These are phyloP conservation scores for Mortierella alpina DNA, from an alignment of 192 early-diverging fungal genomes.

Conservation along the genomic window DNA sequence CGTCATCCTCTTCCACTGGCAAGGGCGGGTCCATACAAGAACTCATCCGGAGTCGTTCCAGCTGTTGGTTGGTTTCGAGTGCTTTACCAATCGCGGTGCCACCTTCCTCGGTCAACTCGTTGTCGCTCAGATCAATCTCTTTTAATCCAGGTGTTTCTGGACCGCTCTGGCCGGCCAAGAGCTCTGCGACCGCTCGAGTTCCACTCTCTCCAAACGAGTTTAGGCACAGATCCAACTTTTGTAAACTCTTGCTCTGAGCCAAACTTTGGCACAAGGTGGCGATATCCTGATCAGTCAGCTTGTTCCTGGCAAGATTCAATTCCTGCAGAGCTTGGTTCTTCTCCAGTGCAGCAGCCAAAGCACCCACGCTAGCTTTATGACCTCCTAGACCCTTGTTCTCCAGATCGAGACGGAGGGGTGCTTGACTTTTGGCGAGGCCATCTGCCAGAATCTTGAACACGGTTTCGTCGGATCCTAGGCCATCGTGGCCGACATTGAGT, in stretches of 20 bases:
- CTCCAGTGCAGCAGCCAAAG: constrained; percentile 19
- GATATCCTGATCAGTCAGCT: constrained; percentile 53
- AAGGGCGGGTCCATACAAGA: constrained; percentile 47
- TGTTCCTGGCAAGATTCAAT: constrained; percentile 59
- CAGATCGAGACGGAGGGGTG: constrained; percentile 57
- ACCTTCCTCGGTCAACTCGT: constrained; percentile 56
- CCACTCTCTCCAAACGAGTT: constrained; percentile 46
- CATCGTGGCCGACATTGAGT: constrained; percentile 56
- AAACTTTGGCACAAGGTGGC: constrained; percentile 30
- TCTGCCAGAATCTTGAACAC: constrained; percentile 52
- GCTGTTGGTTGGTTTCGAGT: constrained; percentile 40
- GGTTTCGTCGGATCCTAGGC: constrained; percentile 32
- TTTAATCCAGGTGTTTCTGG: constrained; percentile 6
- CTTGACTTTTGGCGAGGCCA: constrained; percentile 58
- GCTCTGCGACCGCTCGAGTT: constrained; percentile 37
- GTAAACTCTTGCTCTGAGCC: constrained; percentile 13
- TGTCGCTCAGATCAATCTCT: constrained; percentile 62
- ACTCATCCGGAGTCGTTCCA: constrained; percentile 53
- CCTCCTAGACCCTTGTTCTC: constrained; percentile 64
- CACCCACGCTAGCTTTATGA: constrained; percentile 7
- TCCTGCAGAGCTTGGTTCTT: constrained; percentile 43
- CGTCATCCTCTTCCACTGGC: constrained; percentile 33
- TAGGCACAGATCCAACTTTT: constrained; percentile 55
- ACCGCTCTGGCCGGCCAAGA: constrained; percentile 12
- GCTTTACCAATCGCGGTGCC: constrained; percentile 46